Conservation (phyloP, 2,329 filamentous ascomycete species). For the Alternaria atra region DNA sequence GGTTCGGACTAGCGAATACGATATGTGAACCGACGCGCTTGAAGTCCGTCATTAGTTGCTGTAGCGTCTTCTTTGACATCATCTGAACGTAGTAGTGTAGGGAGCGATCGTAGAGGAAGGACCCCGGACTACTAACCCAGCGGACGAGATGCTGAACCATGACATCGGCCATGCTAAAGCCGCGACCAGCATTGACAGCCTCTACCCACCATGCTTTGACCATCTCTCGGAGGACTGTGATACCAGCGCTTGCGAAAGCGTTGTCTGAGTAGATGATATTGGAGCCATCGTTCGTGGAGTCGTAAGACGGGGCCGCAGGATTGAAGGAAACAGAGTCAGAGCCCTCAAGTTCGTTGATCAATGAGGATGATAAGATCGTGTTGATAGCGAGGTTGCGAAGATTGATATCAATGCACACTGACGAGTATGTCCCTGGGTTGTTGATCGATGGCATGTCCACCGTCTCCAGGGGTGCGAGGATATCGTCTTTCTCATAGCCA, state of each 20-base stretch:
- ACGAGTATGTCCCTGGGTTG: constrained; percentile 90
- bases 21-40: constrained; percentile 93
- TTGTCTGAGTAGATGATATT: constrained; percentile 84
- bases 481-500: constrained; percentile 92
- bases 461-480: constrained; percentile 81
- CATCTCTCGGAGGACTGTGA: constrained; percentile 94
- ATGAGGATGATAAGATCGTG: constrained; percentile 92
- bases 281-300: constrained; percentile 67
- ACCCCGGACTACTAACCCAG: constrained; percentile 94
- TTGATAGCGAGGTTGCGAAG: constrained; percentile 96
- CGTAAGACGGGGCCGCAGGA: constrained; percentile 70
- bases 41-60: constrained; percentile 97
- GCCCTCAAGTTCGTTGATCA: constrained; percentile 96
- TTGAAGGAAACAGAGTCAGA: constrained; percentile 88
- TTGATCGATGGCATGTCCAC: constrained; percentile 94
- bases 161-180: constrained; percentile 85
- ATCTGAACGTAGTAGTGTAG: constrained; percentile 98
- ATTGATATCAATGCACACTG: constrained; percentile 94
- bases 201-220: constrained; percentile 99
- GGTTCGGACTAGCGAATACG: constrained; percentile 90
- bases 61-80: constrained; percentile 96
- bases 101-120: constrained; percentile 93
- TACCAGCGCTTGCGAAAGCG: constrained; percentile 90
- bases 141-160: constrained; percentile 97
- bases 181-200: constrained; percentile 78